Percentiles rank a stretch among this genome's conserved stretches.
Conservation (phyloP, 345 rosid species). For the Trapa bicornis region DNA sequence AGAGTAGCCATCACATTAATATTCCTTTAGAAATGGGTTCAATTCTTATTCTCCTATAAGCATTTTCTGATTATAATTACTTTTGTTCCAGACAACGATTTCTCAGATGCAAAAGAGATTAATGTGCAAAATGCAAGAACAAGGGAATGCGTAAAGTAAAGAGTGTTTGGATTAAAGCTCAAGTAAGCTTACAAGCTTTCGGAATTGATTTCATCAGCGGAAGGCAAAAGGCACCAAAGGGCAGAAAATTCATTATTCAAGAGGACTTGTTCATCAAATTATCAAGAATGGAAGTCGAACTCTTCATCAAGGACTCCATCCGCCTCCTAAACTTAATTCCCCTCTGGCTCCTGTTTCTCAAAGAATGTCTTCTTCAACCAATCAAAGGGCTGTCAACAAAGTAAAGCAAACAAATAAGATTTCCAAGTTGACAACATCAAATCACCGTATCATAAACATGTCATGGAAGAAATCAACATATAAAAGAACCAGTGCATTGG, state of each 20-base stretch:
- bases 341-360: constrained; percentile 39
- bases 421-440: not conserved
- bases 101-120: not conserved
- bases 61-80: too few relatives aligned
- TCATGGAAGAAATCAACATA: not conserved
- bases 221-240: not conserved
- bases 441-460: not conserved
- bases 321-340: constrained; percentile 13
- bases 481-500: not conserved
- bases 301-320: not conserved
- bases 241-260: not conserved
- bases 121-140: not conserved
- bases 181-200: not conserved
- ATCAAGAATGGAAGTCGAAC: not conserved
- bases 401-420: not conserved
- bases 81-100: too few relatives aligned
- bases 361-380: constrained; percentile 86
- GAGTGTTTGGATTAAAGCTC: not conserved
- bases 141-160: not conserved
- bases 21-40: too few relatives aligned
- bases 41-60: too few relatives aligned
- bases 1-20: too few relatives aligned
- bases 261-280: not conserved
- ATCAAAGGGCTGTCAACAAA: constrained; percentile 56
- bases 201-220: not conserved